Conservation (phyloP, 306 rosid species). For the Alnus rubra region DNA sequence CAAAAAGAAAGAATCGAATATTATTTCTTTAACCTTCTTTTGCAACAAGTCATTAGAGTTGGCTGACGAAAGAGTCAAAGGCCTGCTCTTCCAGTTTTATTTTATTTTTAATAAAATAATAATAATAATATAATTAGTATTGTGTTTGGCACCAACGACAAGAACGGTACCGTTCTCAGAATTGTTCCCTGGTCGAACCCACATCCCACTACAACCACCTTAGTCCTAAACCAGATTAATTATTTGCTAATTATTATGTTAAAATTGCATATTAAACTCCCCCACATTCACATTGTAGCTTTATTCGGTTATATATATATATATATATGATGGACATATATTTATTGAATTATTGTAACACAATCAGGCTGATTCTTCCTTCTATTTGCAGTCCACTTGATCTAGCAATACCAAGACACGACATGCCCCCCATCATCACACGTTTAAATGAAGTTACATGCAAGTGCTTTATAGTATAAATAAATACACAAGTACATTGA, state of each 20-base stretch:
- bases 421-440: too few relatives aligned
- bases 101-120: background rate
- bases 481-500: too few relatives aligned
- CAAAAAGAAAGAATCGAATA: conserved; percentile 15
- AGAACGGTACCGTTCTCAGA: conserved; percentile 25
- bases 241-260: background rate
- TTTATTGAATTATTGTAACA: too few relatives aligned
- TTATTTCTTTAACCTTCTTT: conserved; percentile 1
- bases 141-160: conserved; percentile 42
- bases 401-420: too few relatives aligned
- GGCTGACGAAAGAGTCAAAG: conserved; percentile 9
- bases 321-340: too few relatives aligned
- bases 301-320: too few relatives aligned
- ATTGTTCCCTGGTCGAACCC: conserved; percentile 21
- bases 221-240: background rate
- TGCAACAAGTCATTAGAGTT: conserved; percentile 1
- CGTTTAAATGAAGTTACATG: too few relatives aligned
- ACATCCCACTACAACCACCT: conserved; percentile 36
- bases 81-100: background rate
- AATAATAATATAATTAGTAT: conserved; percentile 35
- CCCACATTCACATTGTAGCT: too few relatives aligned
- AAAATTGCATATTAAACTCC: too few relatives aligned
- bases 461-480: too few relatives aligned
- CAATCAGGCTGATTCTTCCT: too few relatives aligned
- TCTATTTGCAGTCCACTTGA: too few relatives aligned